Evolutionary conservation across 2,329 filamentous ascomycete genomes (phyloP).

Genomic region (Macroventuria anomochaeta): DNA sequence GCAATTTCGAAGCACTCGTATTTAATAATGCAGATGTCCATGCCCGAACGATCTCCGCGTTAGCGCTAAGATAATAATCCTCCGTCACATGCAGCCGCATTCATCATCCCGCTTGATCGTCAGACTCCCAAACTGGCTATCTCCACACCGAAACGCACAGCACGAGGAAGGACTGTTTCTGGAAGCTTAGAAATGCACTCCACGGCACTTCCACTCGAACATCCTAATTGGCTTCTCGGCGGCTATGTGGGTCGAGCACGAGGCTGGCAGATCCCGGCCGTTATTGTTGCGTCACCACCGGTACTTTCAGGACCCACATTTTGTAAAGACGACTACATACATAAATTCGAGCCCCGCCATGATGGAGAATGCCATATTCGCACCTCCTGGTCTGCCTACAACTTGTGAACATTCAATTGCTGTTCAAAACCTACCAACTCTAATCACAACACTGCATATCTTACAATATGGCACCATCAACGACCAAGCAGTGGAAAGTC

Average conservation of each 20-base stretch:
- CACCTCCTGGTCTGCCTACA: background rate
- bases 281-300: conserved; percentile 33
- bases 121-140: background rate
- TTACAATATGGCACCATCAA: conserved; percentile 49
- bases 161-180: conserved; percentile 3
- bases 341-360: conserved; percentile 12
- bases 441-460: background rate
- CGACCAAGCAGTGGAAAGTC: conserved; percentile 65
- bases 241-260: conserved; percentile 7
- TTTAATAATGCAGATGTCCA: background rate
- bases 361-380: background rate
- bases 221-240: background rate
- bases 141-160: conserved; percentile 3
- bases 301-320: conserved; percentile 20
- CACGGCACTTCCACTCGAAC: background rate
- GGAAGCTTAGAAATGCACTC: conserved; percentile 17
- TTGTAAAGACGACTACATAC: conserved; percentile 17
- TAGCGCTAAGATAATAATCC: background rate
- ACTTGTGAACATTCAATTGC: background rate
- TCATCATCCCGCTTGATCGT: background rate
- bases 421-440: background rate
- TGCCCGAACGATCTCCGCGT: background rate
- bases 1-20: background rate
- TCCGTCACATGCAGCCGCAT: background rate
- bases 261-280: conserved; percentile 6